phyloP scores from a whole-genome alignment of 768 basidiomycete genomes.

The Macrocybe gigantea region DNA sequence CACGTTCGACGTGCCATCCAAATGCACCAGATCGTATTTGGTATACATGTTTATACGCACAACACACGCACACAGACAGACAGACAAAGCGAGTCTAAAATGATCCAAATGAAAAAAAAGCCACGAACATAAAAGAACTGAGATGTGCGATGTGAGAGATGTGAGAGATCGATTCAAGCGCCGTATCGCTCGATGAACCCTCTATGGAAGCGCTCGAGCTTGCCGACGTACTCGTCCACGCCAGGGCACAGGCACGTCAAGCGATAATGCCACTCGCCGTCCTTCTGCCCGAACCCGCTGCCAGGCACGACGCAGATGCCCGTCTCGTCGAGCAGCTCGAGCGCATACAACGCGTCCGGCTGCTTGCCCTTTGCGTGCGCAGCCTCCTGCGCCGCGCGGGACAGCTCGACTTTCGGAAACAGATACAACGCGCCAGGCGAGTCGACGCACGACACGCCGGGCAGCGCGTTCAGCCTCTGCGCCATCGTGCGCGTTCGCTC shows the following conservation, averaged over 20 bases:
- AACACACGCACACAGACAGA: no score
- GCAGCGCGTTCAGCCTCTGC: slow-evolving; percentile 69
- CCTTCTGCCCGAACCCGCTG: slow-evolving; percentile 90
- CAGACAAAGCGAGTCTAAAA: no score
- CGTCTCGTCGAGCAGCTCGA: slow-evolving; percentile 78
- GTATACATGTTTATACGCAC: no score
- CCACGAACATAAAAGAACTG: no score
- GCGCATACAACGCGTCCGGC: slow-evolving; percentile 87
- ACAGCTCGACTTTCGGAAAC: slow-evolving; percentile 78
- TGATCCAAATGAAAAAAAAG: no score
- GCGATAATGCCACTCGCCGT: slow-evolving; percentile 86
- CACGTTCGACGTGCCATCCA: no score
- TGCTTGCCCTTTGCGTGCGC: slow-evolving; percentile 68
- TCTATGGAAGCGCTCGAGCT: slow-evolving; percentile 54
- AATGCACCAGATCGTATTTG: no score
- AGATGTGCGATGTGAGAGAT: no score
- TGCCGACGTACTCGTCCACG: slow-evolving; percentile 86
- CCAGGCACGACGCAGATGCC: slow-evolving; percentile 95
- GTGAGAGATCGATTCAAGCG: not conserved
- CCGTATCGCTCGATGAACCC: slow-evolving; percentile 23
- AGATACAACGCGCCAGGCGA: slow-evolving; percentile 93
- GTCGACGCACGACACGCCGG: slow-evolving; percentile 87
- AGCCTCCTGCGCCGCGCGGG: slow-evolving; percentile 64
- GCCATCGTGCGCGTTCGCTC: slow-evolving; percentile 71
- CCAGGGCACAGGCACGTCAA: slow-evolving; percentile 94